These are phyloP conservation scores for Monilinia laxa DNA, from an alignment of 2,329 filamentous ascomycete species.

Conservation along the genomic window DNA sequence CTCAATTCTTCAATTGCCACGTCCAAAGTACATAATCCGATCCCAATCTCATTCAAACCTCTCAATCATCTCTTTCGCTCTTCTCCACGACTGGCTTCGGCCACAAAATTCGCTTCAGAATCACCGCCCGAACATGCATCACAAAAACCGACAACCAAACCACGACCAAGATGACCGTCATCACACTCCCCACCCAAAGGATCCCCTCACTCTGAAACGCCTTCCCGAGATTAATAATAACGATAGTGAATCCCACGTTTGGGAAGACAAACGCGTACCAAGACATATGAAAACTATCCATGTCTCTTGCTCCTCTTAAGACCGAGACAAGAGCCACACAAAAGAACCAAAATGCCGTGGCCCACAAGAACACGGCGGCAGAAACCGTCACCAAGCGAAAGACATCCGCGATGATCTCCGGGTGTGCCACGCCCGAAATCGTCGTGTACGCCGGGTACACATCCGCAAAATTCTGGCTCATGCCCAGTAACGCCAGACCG, in stretches of 20 bases:
- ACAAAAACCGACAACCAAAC: slow-evolving; percentile 37
- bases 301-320: slow-evolving; percentile 43
- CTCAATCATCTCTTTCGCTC: slow-evolving; percentile 37
- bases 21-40: background rate
- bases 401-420: slow-evolving; percentile 41
- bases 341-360: slow-evolving; percentile 58
- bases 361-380: slow-evolving; percentile 61
- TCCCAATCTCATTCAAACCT: background rate
- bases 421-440: slow-evolving; percentile 44
- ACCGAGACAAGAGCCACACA: slow-evolving; percentile 44
- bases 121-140: slow-evolving; percentile 38
- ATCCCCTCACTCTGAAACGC: slow-evolving; percentile 49
- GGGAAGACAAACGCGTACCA: slow-evolving; percentile 66
- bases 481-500: slow-evolving; percentile 65
- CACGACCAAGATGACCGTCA: slow-evolving; percentile 47
- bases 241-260: slow-evolving; percentile 59
- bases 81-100: slow-evolving; percentile 42
- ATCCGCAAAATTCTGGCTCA: slow-evolving; percentile 54
- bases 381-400: slow-evolving; percentile 43
- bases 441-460: slow-evolving; percentile 34
- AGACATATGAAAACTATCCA: slow-evolving; percentile 54
- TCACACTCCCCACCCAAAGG: slow-evolving; percentile 50
- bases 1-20: too few relatives aligned
- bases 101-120: slow-evolving; percentile 39
- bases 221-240: slow-evolving; percentile 54